Percentiles rank a stretch among this genome's conserved stretches.
Conservation (phyloP, 2,329 filamentous ascomycete species). For the Aspergillus niger region DNA sequence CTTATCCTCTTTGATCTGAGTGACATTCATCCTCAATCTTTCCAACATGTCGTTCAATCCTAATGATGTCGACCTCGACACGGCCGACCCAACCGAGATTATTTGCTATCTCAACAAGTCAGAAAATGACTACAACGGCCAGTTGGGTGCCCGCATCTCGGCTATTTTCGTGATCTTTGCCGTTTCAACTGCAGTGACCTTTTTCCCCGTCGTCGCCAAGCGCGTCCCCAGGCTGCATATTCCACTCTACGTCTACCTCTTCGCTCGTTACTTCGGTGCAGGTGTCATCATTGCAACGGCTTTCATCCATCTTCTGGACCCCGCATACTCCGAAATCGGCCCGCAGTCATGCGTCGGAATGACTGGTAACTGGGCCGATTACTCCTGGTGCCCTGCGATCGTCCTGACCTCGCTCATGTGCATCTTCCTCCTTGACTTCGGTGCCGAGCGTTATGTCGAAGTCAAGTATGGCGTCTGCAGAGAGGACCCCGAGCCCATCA, state of each 20-base stretch:
- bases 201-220: constrained; percentile 18
- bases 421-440: constrained; percentile 18
- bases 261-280: constrained; percentile 18
- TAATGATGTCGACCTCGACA: constrained; percentile 12
- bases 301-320: constrained; percentile 19
- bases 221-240: constrained; percentile 11
- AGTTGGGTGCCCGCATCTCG: constrained; percentile 15
- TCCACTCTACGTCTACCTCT: constrained; percentile 14
- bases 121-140: constrained; percentile 16
- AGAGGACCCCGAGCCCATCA: constrained; percentile 14
- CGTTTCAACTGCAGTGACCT: constrained; percentile 16
- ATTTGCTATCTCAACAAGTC: constrained; percentile 13
- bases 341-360: constrained; percentile 17
- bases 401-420: constrained; percentile 13
- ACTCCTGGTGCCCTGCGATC: constrained; percentile 19
- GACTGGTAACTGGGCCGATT: constrained; percentile 16
- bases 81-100: constrained; percentile 10
- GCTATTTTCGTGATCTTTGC: constrained; percentile 18
- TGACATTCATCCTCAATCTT: not conserved
- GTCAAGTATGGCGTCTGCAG: constrained; percentile 14
- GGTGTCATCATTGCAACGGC: constrained; percentile 19
- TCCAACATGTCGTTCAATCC: constrained; percentile 14
- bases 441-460: constrained; percentile 17
- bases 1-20: not conserved
- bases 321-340: constrained; percentile 17